phyloP scores from a whole-genome alignment of 805 yeast species.

The Jamesozyma lodderae region DNA sequence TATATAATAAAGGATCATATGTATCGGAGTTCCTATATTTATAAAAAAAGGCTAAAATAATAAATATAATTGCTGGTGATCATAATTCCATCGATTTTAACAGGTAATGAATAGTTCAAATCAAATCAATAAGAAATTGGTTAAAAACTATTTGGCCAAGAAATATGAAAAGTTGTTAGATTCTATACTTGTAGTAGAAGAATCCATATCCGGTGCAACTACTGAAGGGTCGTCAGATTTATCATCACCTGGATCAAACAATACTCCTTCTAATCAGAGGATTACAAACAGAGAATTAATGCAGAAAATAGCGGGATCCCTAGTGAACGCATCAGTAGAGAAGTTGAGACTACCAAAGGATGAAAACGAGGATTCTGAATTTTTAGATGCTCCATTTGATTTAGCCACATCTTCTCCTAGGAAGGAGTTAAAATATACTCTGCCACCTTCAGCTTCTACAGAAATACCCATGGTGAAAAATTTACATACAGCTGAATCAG shows the following conservation, averaged over 20 bases:
- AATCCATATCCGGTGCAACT: conserved; percentile 10
- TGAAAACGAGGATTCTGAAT: too few species aligned
- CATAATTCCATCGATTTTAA: neutral
- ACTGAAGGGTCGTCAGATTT: neutral
- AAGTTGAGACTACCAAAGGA: conserved; percentile 20
- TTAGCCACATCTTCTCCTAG: too few species aligned
- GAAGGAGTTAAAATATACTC: too few species aligned
- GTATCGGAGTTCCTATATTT: too few species aligned
- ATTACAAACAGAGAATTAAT: conserved; percentile 21
- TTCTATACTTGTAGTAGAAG: conserved; percentile 18
- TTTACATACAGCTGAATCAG: too few species aligned
- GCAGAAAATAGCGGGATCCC: conserved; percentile 37
- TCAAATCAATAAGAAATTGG: conserved; percentile 3
- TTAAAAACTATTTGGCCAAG: conserved; percentile 17
- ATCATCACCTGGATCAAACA: neutral
- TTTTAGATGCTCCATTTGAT: too few species aligned
- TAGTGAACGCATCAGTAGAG: conserved; percentile 39
- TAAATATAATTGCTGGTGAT: too few species aligned
- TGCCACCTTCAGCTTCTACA: too few species aligned
- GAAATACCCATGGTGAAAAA: too few species aligned
- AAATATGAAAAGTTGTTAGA: conserved; percentile 22
- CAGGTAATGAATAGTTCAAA: neutral
- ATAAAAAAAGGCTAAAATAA: too few species aligned
- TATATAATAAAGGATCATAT: too few species aligned
- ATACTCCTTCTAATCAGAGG: neutral